A percentile compares a stretch with the other conserved stretches of the same genome.
These are phyloP conservation scores for Durio zibethinus DNA, from an alignment of 345 rosid species.

Conservation along the genomic window DNA sequence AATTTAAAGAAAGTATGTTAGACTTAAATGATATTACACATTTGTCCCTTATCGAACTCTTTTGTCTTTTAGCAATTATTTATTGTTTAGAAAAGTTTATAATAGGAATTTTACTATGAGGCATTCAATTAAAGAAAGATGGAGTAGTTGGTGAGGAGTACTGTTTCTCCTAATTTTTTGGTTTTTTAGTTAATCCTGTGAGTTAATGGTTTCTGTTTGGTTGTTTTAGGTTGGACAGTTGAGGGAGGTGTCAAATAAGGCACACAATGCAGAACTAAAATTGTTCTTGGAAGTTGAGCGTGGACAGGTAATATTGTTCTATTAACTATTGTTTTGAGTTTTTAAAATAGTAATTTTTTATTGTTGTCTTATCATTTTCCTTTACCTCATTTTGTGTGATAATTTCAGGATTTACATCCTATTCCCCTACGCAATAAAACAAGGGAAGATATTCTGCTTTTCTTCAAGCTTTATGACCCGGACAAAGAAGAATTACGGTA, in stretches of 20 bases:
- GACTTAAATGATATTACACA: background rate
- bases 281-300: conserved; percentile 82
- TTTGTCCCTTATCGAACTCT: background rate
- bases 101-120: background rate
- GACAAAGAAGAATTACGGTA: conserved; percentile 79
- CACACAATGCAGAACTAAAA: conserved; percentile 75
- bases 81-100: background rate
- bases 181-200: background rate
- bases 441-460: conserved; percentile 75
- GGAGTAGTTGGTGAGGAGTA: background rate
- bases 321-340: background rate
- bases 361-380: background rate
- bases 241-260: conserved; percentile 78
- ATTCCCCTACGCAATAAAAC: conserved; percentile 62
- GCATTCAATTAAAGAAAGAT: background rate
- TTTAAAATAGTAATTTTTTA: background rate
- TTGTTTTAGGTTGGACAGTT: conserved; percentile 80
- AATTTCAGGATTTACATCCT: conserved; percentile 66
- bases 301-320: conserved; percentile 56
- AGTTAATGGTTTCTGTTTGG: conserved; percentile 3
- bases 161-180: background rate
- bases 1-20: too few relatives aligned
- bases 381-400: background rate
- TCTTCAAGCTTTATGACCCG: conserved; percentile 90
- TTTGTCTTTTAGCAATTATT: background rate